A percentile compares a stretch with the other conserved stretches of the same genome.
Evolutionary conservation across 176 grass and related monocot genomes (phyloP).

Genomic region (Secale cereale): DNA sequence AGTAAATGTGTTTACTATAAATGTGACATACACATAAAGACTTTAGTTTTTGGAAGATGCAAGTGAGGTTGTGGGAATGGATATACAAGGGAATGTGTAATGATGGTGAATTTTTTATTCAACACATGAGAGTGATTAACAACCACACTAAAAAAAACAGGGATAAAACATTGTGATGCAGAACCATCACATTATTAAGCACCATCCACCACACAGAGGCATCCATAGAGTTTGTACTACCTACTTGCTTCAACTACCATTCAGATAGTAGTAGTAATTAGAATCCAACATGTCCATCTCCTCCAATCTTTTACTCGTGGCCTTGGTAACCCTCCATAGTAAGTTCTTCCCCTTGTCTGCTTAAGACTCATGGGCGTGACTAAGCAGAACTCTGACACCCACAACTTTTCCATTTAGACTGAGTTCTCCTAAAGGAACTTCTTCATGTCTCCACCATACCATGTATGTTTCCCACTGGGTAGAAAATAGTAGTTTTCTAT

Average conservation of each 20-base stretch:
- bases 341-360: conserved; percentile 24
- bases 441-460: conserved; percentile 31
- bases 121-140: too few species aligned
- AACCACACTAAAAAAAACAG: too few species aligned
- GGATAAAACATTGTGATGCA: too few species aligned
- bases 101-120: too few species aligned
- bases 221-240: background rate
- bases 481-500: conserved; percentile 71
- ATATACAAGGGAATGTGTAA: too few species aligned
- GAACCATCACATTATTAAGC: background rate
- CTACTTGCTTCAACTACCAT: background rate
- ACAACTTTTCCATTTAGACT: too few species aligned
- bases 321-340: background rate
- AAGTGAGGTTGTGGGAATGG: too few species aligned
- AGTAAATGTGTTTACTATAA: too few species aligned
- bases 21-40: too few species aligned
- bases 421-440: conserved; percentile 47
- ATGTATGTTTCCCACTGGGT: conserved; percentile 72
- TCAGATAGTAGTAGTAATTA: background rate
- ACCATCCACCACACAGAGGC: background rate
- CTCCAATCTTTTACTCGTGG: background rate
- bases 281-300: background rate
- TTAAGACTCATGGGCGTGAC: conserved; percentile 32
- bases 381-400: conserved; percentile 60
- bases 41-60: too few species aligned